phyloP scores from a whole-genome alignment of 148 eudicot genomes.

The Cornus florida region DNA sequence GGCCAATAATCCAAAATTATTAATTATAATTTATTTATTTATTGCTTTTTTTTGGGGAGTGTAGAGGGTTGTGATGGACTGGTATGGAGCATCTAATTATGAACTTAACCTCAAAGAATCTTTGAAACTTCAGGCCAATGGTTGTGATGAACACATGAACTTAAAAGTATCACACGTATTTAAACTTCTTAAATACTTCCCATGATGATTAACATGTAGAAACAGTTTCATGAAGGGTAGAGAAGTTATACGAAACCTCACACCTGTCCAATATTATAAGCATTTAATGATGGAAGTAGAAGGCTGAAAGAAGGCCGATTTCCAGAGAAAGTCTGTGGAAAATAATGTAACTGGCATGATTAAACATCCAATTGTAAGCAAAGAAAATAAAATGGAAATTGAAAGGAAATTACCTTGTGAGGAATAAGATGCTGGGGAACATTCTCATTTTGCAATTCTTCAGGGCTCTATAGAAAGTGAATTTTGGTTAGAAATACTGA shows the following conservation, averaged over 20 bases:
- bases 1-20: not conserved
- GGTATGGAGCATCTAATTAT: no score
- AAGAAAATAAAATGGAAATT: not conserved
- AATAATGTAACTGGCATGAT: not conserved
- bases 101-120: not conserved
- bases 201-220: not conserved
- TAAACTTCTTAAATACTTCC: not conserved
- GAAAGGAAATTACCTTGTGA: slow-evolving; percentile 63
- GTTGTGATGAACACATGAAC: not conserved
- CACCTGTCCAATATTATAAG: slow-evolving; percentile 84
- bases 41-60: not conserved
- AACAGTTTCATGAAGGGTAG: not conserved
- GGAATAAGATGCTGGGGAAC: slow-evolving; percentile 76
- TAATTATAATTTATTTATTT: no score
- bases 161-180: not conserved
- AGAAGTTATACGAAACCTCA: slow-evolving; percentile 9
- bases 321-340: slow-evolving; percentile 78
- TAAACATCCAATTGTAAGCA: slow-evolving; percentile 4
- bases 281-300: slow-evolving; percentile 76
- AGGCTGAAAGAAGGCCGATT: slow-evolving; percentile 97
- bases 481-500: slow-evolving; percentile 16
- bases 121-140: not conserved
- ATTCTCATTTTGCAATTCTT: slow-evolving; percentile 80
- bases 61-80: no score
- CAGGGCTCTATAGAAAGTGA: slow-evolving; percentile 59